Percentiles rank a stretch among this genome's conserved stretches.
These are phyloP conservation scores for Xerocomus spinulosus DNA, from an alignment of 768 basidiomycete genomes.

Conservation along the genomic window DNA sequence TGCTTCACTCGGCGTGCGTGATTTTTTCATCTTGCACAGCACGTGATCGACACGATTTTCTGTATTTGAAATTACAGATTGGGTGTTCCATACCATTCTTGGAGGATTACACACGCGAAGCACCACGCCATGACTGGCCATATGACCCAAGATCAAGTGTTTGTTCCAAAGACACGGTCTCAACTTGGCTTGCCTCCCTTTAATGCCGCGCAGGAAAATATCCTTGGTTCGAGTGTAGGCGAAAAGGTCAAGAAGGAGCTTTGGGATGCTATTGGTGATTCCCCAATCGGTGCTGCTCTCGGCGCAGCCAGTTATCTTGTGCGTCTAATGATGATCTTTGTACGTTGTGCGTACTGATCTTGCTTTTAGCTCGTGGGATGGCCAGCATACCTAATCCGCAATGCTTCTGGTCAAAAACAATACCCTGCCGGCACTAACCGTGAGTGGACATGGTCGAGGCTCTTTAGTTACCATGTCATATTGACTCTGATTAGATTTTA, in stretches of 20 bases:
- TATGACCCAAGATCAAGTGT: slow-evolving; percentile 94
- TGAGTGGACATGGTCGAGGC: slow-evolving; percentile 35
- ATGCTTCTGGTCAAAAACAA: slow-evolving; percentile 79
- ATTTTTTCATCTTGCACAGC: slow-evolving; percentile 6
- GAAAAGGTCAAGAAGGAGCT: slow-evolving; percentile 68
- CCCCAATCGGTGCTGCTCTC: slow-evolving; percentile 67
- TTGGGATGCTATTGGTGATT: slow-evolving; percentile 86
- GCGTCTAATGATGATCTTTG: slow-evolving; percentile 15
- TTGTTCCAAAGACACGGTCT: slow-evolving; percentile 86
- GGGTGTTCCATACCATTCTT: slow-evolving; percentile 94
- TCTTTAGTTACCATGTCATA: not conserved
- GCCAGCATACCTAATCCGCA: slow-evolving; percentile 76
- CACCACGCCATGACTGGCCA: slow-evolving; percentile 95
- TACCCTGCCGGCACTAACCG: slow-evolving; percentile 81
- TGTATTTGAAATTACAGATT: slow-evolving; percentile 46
- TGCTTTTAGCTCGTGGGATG: slow-evolving; percentile 66
- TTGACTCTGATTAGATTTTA: slow-evolving; percentile 54
- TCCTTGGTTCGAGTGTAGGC: slow-evolving; percentile 58
- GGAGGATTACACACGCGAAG: slow-evolving; percentile 91
- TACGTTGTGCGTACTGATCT: not conserved
- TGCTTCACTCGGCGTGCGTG: slow-evolving; percentile 82
- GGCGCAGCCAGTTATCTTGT: slow-evolving; percentile 59
- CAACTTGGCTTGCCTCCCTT: slow-evolving; percentile 60
- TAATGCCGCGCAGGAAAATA: slow-evolving; percentile 62
- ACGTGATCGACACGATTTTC: slow-evolving; percentile 19